Base-by-base conservation (phyloP, 179 eudicot species). In the Drosera spatulata region DNA sequence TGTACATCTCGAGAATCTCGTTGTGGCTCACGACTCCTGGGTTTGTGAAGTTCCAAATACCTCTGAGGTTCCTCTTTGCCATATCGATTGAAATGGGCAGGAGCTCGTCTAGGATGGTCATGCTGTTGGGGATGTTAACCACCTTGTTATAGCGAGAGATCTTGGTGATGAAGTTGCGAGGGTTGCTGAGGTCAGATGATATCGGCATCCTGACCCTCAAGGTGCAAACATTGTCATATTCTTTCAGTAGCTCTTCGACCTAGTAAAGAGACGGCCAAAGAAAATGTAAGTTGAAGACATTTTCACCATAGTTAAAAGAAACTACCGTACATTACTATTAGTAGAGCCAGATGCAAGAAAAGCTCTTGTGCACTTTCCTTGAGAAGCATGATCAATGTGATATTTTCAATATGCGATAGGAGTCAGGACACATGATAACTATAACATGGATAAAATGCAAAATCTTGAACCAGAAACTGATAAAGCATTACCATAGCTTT, bases 131-230 rank as follows among this genome's bases (percentile, higher is more conserved):
- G 60, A 87, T 87, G 72, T 87, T 63, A 2, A 85, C 96, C 68
- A 87, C 96, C 75, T 87, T 87, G 47, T 68, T 73, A 46, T 87
- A 87, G 61, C 81, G 82, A n/a, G 79, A 64, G 40, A 87, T 82
- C 75, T 87, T 87, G 14, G 95, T 80, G 60, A 87, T 79, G 80
- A 87, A 87, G 74, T 87, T 87, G 66, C 95, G 84, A 7, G 95
- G 88, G 86, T 89, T 89, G 84, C 52, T 79, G 44, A 89, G 87
- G 73, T 89, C 97, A 9, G 89, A 83, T 22, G 97, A 89, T 58
- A 89, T 89, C 1, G 97, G 97, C 97, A 89, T 89, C 39, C 97
- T 72, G 45, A 89, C 97, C 75, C 97, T 74, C 11, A 89, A 85
- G 43, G 95, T 86, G 87, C 97, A 89, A 3, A 89, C 97, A 55